Evolutionary conservation across 1,284 basidiomycete genomes (phyloP), one percentile per base, ranked within the genome.

Genomic region (Anthracocystis walkeri): DNA sequence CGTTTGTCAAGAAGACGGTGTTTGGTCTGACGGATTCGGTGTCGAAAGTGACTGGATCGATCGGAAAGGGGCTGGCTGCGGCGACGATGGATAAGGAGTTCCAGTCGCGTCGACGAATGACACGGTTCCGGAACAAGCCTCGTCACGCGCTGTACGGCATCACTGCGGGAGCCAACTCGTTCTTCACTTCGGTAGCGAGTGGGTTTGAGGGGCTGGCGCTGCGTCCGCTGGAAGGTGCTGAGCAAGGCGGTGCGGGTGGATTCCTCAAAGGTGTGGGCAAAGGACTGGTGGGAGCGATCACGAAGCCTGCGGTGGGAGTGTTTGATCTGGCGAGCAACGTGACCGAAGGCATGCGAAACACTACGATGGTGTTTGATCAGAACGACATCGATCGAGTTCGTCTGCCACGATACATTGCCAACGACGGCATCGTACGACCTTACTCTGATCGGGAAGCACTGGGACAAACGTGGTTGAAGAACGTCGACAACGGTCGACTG

Each of bases 251-350:
- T 7, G 95, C 97, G 0, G 88, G 93, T 38, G 97, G 97, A 5
- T 99, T 99, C 87, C 94, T 98, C 88, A 97, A 97, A 86, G 97
- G 97, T 14, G 90, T 99, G 31, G 97, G 97, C 16, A 97, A 97
- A 85, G 96, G 96, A 11, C 87, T 98, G 57, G 94, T 97, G 62
- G 96, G 96, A 27, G 93, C 90, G 42, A 91, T 99, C 56, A 97
- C 97, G 6, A 99, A 99, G 86, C 97, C 97, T 5, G 94, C 92
- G 1, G 93, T 99, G 12, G 97, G 97, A 4, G 91, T 97, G 1
- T 96, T 99, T 83, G 97, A 99, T 86, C 89, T 99, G 48, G 93
- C 95, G 4, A 92, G 95, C 31, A 98, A 96, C 81, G 91, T 98
- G 27, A 92, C 93, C n/a, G 96, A 97, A 89, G 95, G 95, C 89